Base-by-base conservation (phyloP, 208 protist genomes). In the Phytomonas francai region DNA sequence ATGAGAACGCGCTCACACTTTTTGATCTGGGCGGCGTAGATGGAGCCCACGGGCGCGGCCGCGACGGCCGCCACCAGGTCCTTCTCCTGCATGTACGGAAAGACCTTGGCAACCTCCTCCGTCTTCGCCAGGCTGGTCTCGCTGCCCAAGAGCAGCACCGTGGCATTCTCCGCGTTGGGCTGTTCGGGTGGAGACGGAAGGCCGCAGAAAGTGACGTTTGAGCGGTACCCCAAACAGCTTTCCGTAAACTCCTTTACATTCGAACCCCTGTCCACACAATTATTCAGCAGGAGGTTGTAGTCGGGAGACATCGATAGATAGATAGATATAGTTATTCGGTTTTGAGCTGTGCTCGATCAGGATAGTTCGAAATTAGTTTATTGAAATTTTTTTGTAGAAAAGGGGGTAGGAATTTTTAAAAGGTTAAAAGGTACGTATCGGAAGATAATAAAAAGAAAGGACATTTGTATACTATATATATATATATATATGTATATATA, bases 211-310 rank as follows among this genome's bases (percentile, higher is more conserved):
- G 78, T 75, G 7, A 93, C 70, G 62, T 90, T 88, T 29, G 73
- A 60, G 3, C 34, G 56, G 64, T 84, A 91, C 27, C 77, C 39
- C 25, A 91, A 72, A 65, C 85, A 90, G 73, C 79, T 84, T 22
- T 86, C 73, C 56, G 91, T 74, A 63, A 89, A 91, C 4, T 54
- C 57, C 28, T 71, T 70, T 27, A 91, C 72, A 70, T 88, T 83
- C 54, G 65, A 45, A 67, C 91, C 85, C 59, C 91, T 85, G 64
- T 78, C 65, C 65, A 25, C 54, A 22, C 78, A 83, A 11, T 32
- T n/a, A 0, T 76, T 78, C 58, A 80, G 88, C 59, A 82, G 59
- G 28, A 80, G 79, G 71, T 85, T 93, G 73, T 87, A 79, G 9
- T 62, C 27, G 11, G 32, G 34, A 22, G 60, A 1, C 36, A 34